Base-by-base conservation (phyloP, 108 stramenopile genomes). In the Cyclotella sp. region DNA sequence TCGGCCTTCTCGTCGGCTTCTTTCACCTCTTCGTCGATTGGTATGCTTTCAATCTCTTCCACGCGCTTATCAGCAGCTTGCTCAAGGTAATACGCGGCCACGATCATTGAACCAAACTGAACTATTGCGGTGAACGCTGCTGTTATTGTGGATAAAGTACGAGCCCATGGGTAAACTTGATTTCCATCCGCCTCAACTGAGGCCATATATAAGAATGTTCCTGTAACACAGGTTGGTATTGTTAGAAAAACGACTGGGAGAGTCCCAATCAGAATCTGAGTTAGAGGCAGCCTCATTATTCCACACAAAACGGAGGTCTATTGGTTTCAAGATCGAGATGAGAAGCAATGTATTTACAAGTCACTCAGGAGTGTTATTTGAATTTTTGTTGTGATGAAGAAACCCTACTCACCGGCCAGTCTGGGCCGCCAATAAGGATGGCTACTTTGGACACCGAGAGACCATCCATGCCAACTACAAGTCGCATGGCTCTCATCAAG, bases 191-290 rank as follows among this genome's bases (percentile, higher is more conserved):
- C 45, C 73, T 46, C 75, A 21, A 84, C 26, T 10, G 61, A 75
- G 5, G 85, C 73, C 87, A 86, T 87, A 68, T 79, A 87, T 15
- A 82, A 45, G 27, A 91, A 82, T 26, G 87, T 46, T 24, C 90
- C 90, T n/a, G 85, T 81, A 15, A 89, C 34, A 59, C 85, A 68
- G 5, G 85, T 86, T 42, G 90, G 90, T 1, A 86, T 57, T 30
- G 88, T 87, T 19, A 91, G 82, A 14, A 87, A 66, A 39, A 87
- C 53, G 2, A 87, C 74, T 49, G 90, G 90, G 30, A 78, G 46
- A 12, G 90, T 88, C 13, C 90, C 90, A n/a, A 91, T 3, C 41
- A 91, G 72, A 57, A 89, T 87, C 44, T 83, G 88, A n/a, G 69
- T 45, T 7, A 91, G 62, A n/a, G 72, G 45, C 26, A 91, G 73